Evolutionary conservation across 495 filamentous ascomycete species (phyloP), one percentile per base, ranked within the genome.

Genomic region (Lasiosphaeriaceae sp.): DNA sequence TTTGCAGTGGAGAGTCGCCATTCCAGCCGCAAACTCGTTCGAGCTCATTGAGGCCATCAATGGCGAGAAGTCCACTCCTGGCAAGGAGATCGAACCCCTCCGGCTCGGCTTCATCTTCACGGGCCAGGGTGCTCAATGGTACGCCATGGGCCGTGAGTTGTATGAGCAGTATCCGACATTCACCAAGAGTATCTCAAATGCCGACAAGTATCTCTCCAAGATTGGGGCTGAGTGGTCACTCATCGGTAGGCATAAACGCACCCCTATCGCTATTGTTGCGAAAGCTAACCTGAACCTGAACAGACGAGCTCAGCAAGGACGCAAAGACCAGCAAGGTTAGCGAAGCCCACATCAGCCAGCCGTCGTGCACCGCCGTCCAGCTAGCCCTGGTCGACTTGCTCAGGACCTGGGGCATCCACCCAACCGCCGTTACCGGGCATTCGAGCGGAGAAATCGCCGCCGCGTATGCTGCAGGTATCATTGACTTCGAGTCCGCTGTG

Each of bases 401-500:
- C 6, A 58, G 63, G 20, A 72, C 69, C 17, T 84, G 81, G 79
- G 74, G 77, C 19, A 71, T 87, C 19, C 64, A 56, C 1, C 82
- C 82, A 0, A 66, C 66, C 9, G 72, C 74, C 31, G 82, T 85
- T 2, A 74, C 81, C 11, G 84, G 84, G 4, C 83, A 87, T 57
- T 86, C 83, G 11, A 83, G 78, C 58, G 84, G 84, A 7, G 84
- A 87, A 62, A 86, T 86, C 65, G 74, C 69, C 17, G 80, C 78
- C 3, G 77, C 78, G 24, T 80, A 78, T 57, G 67, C 76, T 29
- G 69, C 70, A 2, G 75, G 74, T 11, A 70, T 71, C 45, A 54
- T 82, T 24, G 66, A 69, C 24, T 78, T 81, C 22, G 66, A 76
- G 34, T 73, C 75, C 2, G 77, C 75, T n/a, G 83, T 84, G 80